Conservation (phyloP, 768 basidiomycete species). For the Pleurotus pulmonarius region DNA sequence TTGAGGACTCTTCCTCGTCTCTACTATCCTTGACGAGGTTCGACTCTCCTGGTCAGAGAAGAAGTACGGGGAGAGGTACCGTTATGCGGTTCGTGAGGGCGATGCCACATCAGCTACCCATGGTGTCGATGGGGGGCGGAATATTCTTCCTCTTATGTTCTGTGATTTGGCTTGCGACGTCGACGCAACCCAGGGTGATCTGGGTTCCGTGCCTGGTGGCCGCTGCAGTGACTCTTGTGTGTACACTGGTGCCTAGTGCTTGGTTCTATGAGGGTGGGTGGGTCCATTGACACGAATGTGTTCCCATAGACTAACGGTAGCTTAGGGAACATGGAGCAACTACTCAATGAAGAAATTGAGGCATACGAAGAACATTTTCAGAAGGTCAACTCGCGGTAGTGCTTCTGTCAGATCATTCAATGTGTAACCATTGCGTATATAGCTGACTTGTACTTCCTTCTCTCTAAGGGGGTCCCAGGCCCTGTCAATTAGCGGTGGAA, state of each 20-base stretch:
- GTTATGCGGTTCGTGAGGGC: not conserved
- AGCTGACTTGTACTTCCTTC: too few relatives aligned
- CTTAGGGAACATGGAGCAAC: not conserved
- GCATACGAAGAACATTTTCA: not conserved
- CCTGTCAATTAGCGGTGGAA: too few relatives aligned
- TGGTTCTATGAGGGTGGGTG: slow-evolving; percentile 1
- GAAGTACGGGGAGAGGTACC: not conserved
- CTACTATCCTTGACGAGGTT: not conserved
- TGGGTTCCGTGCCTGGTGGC: not conserved
- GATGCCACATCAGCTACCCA: not conserved
- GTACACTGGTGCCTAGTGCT: not conserved
- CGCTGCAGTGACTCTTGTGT: not conserved
- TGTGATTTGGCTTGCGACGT: not conserved
- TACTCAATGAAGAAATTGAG: not conserved
- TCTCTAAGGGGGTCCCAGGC: too few relatives aligned
- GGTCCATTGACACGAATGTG: not conserved
- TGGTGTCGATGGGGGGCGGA: slow-evolving; percentile 1
- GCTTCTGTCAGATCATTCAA: too few relatives aligned
- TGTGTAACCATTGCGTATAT: too few relatives aligned
- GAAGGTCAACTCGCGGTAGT: too few relatives aligned
- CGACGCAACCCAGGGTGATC: not conserved
- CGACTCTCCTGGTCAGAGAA: not conserved
- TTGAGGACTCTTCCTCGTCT: not conserved
- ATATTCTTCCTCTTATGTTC: not conserved
- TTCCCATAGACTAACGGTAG: not conserved